Evolutionary conservation across 371 early-diverging fungal species (phyloP).

Genomic region (Saksenaea oblongispora): DNA sequence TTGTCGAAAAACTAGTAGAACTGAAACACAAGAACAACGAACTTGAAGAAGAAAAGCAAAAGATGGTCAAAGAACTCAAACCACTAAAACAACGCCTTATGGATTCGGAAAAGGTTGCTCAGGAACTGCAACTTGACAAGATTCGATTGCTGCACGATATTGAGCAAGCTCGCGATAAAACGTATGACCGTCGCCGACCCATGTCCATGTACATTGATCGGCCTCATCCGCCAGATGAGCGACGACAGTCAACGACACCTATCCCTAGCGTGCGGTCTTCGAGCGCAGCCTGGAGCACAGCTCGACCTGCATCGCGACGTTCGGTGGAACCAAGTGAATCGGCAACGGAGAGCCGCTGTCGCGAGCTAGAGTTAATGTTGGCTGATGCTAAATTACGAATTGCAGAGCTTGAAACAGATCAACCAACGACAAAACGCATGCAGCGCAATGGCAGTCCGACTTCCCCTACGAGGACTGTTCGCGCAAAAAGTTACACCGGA

Average conservation of each 20-base stretch:
- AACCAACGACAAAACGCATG: conserved; percentile 1
- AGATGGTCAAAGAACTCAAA: conserved; percentile 23
- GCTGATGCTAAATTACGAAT: conserved; percentile 36
- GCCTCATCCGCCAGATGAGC: background rate
- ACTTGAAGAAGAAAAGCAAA: conserved; percentile 34
- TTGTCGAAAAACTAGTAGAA: conserved; percentile 44
- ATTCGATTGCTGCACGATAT: conserved; percentile 9
- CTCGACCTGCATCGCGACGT: conserved; percentile 3
- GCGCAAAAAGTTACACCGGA: conserved; percentile 6
- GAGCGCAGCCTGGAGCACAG: conserved; percentile 4
- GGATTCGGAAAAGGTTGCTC: conserved; percentile 13
- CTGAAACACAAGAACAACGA: conserved; percentile 40
- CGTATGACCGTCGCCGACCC: conserved; percentile 4
- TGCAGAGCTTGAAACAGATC: conserved; percentile 26
- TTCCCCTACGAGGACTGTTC: background rate
- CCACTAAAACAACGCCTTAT: conserved; percentile 9
- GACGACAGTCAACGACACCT: background rate
- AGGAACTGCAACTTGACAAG: conserved; percentile 20
- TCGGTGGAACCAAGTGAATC: background rate
- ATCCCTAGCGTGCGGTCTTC: background rate
- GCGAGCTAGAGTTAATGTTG: conserved; percentile 28
- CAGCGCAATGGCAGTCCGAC: background rate
- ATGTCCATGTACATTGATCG: conserved; percentile 6
- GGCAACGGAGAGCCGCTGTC: conserved; percentile 18
- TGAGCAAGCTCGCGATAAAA: conserved; percentile 7